phyloP scores from a whole-genome alignment of 768 basidiomycete genomes.

The Trametes coccinea region DNA sequence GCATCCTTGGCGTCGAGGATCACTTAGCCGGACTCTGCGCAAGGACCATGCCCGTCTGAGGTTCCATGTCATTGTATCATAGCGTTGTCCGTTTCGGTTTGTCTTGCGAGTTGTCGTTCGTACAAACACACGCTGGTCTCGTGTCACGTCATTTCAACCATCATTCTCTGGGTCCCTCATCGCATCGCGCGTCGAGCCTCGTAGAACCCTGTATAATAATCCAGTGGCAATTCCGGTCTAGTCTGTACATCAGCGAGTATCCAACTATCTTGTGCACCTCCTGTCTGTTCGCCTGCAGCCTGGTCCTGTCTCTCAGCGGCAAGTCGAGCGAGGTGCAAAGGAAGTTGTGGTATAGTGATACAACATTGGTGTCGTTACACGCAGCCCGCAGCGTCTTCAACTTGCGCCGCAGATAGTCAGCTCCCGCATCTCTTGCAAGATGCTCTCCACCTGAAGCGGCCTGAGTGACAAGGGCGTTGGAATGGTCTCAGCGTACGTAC shows the following conservation, averaged over 20 bases:
- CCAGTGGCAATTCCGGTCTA: not conserved
- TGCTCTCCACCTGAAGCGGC: conserved; percentile 76
- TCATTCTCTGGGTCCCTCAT: not conserved
- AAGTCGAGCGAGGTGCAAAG: not conserved
- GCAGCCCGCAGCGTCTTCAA: conserved; percentile 13
- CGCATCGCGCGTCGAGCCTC: not conserved
- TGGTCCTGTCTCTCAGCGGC: not conserved
- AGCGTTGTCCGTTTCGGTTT: not conserved
- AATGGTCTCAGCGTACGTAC: conserved; percentile 37
- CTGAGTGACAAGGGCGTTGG: not conserved
- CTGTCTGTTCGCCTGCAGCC: not conserved
- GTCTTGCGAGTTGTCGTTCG: not conserved
- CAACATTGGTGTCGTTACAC: not conserved
- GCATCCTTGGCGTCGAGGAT: not conserved
- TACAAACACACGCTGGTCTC: too few relatives aligned
- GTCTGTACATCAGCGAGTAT: not conserved
- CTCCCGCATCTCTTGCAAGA: conserved; percentile 96
- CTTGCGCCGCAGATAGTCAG: conserved; percentile 84
- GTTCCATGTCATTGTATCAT: too few relatives aligned
- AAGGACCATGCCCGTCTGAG: not conserved
- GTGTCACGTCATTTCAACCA: not conserved
- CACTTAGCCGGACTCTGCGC: not conserved
- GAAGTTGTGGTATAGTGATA: conserved; percentile 11
- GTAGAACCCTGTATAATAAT: not conserved
- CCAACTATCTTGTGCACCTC: not conserved